Conservation (phyloP, 1,284 basidiomycete genomes). For the Ustilago sp. region DNA sequence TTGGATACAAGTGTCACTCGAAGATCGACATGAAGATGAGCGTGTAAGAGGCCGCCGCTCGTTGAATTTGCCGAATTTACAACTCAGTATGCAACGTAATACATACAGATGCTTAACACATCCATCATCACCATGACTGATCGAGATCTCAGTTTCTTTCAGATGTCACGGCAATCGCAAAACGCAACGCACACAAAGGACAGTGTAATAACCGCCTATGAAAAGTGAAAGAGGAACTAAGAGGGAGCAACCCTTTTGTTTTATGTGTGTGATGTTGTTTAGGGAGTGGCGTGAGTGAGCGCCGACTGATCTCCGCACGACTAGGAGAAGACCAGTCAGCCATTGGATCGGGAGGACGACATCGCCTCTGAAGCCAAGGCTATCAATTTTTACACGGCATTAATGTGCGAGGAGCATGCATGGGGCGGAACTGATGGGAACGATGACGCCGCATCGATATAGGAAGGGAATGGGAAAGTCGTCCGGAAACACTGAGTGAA, state of each 20-base stretch:
- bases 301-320: conserved; percentile 8
- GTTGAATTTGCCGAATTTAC: background rate
- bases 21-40: conserved; percentile 98
- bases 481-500: background rate
- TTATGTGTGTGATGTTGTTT: conserved; percentile 3
- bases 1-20: conserved; percentile 86
- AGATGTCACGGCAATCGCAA: background rate
- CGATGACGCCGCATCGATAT: conserved; percentile 15
- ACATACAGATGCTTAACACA: conserved; percentile 9
- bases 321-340: conserved; percentile 8
- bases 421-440: background rate
- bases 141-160: background rate
- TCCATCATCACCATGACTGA: conserved; percentile 1
- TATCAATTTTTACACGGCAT: conserved; percentile 11
- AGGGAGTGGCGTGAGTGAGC: background rate
- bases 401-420: conserved; percentile 7
- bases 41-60: conserved; percentile 73
- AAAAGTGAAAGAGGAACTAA: conserved; percentile 4
- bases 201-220: background rate
- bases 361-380: background rate
- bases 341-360: background rate
- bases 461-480: background rate
- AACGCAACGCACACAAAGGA: background rate
- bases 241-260: conserved; percentile 18
- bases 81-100: background rate